Conservation (phyloP, 192 early-diverging fungal species). For the Backusella tuberculispora region DNA sequence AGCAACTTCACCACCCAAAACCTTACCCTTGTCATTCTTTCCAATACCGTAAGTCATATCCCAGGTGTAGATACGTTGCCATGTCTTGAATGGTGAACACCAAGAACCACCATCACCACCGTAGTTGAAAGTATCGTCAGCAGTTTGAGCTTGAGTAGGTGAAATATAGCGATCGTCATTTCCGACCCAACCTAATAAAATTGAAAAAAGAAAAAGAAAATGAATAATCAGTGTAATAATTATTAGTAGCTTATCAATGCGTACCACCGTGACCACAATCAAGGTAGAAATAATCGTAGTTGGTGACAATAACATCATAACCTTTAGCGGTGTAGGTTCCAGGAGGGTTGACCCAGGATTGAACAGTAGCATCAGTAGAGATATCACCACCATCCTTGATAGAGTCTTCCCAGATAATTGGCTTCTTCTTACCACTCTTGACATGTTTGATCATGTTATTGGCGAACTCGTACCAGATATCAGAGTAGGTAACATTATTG, state of each 20-base stretch:
- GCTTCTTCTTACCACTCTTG: conserved; percentile 35
- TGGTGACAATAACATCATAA: conserved; percentile 66
- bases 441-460: conserved; percentile 28
- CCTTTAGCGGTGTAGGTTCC: conserved; percentile 61
- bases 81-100: conserved; percentile 78
- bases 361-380: conserved; percentile 62
- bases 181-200: conserved; percentile 55
- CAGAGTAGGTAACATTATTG: conserved; percentile 20
- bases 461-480: conserved; percentile 32
- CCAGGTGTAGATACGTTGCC: conserved; percentile 74
- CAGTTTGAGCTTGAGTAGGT: conserved; percentile 36
- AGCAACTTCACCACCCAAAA: conserved; percentile 71
- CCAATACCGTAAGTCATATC: conserved; percentile 64
- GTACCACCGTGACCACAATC: conserved; percentile 72
- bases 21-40: conserved; percentile 50
- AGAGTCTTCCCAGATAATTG: conserved; percentile 84
- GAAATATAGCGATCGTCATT: conserved; percentile 60
- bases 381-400: conserved; percentile 47
- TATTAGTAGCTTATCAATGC: background rate
- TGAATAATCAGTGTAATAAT: background rate
- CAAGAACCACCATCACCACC: conserved; percentile 60
- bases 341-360: conserved; percentile 67
- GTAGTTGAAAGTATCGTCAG: conserved; percentile 42
- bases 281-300: conserved; percentile 67
- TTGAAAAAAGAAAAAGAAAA: background rate